phyloP scores from a whole-genome alignment of 2,329 filamentous ascomycete genomes.

The Trichoderma gracile region DNA sequence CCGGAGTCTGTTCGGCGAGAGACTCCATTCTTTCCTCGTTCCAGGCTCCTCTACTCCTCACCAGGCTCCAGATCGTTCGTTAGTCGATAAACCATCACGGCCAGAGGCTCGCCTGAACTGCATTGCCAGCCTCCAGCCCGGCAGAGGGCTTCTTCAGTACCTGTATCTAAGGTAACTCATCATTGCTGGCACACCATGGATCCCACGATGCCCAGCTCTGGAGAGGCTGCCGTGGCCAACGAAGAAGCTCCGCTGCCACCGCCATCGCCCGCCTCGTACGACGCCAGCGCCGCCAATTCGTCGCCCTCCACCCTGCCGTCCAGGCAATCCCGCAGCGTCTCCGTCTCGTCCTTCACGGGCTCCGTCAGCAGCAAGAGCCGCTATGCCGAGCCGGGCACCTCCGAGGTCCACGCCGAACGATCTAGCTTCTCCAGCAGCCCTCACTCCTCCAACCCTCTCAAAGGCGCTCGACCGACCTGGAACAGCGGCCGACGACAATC shows the following conservation, averaged over 20 bases:
- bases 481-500: slow-evolving; percentile 47
- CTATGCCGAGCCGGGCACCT: slow-evolving; percentile 60
- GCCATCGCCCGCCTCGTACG: slow-evolving; percentile 10
- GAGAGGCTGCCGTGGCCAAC: background rate
- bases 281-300: slow-evolving; percentile 22
- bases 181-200: slow-evolving; percentile 19
- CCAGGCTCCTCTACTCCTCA: background rate
- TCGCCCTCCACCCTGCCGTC: slow-evolving; percentile 21
- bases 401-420: slow-evolving; percentile 57
- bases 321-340: slow-evolving; percentile 43
- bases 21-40: slow-evolving; percentile 2
- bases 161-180: too few species aligned
- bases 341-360: slow-evolving; percentile 45
- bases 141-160: background rate
- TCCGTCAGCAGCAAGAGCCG: slow-evolving; percentile 48
- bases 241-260: slow-evolving; percentile 16
- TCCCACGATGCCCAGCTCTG: slow-evolving; percentile 9
- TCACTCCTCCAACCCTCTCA: slow-evolving; percentile 48
- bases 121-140: background rate
- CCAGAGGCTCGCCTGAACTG: too few species aligned
- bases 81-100: slow-evolving; percentile 5
- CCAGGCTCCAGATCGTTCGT: slow-evolving; percentile 13
- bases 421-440: slow-evolving; percentile 63
- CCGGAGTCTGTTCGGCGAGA: slow-evolving; percentile 1
- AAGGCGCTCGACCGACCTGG: slow-evolving; percentile 45